Conservation (phyloP, 495 filamentous ascomycete species). For the Bathelium albidoporum region DNA sequence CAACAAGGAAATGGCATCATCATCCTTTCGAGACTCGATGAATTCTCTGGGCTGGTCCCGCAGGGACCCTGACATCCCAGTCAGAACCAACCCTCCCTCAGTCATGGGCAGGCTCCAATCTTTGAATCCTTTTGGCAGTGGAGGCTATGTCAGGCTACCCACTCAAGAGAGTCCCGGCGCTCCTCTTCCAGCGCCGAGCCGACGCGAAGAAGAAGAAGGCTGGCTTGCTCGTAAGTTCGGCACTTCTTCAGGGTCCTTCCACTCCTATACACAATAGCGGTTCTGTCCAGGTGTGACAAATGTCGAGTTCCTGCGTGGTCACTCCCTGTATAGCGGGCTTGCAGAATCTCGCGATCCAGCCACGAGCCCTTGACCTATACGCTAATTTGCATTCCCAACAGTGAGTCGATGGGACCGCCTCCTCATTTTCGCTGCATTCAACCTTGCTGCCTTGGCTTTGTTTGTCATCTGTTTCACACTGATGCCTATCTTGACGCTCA, state of each 20-base stretch:
- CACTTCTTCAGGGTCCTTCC: constrained; percentile 14
- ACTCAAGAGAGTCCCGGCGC: constrained; percentile 76
- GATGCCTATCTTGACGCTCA: constrained; percentile 66
- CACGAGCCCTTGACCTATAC: neutral
- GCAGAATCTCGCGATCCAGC: constrained; percentile 14
- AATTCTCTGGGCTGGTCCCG: constrained; percentile 93
- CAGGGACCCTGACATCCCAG: constrained; percentile 68
- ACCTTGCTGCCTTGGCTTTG: constrained; percentile 78
- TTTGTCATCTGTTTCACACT: constrained; percentile 88
- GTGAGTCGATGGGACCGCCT: constrained; percentile 97
- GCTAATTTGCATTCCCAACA: constrained; percentile 33
- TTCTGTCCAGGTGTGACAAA: constrained; percentile 14
- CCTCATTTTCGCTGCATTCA: constrained; percentile 84
- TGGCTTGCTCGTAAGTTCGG: constrained; percentile 86
- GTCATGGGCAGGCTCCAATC: constrained; percentile 73
- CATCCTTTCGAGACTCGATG: constrained; percentile 85
- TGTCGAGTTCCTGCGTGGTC: constrained; percentile 26
- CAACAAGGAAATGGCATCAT: constrained; percentile 61
- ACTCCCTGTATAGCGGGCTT: constrained; percentile 23
- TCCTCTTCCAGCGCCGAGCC: constrained; percentile 70
- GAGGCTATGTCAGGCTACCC: constrained; percentile 86
- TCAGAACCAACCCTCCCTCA: constrained; percentile 63
- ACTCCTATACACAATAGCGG: neutral
- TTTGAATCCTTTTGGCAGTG: constrained; percentile 77
- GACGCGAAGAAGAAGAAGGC: constrained; percentile 87